Conservation (phyloP, 2,329 filamentous ascomycete species). For the Taxawa tesnikishii region DNA sequence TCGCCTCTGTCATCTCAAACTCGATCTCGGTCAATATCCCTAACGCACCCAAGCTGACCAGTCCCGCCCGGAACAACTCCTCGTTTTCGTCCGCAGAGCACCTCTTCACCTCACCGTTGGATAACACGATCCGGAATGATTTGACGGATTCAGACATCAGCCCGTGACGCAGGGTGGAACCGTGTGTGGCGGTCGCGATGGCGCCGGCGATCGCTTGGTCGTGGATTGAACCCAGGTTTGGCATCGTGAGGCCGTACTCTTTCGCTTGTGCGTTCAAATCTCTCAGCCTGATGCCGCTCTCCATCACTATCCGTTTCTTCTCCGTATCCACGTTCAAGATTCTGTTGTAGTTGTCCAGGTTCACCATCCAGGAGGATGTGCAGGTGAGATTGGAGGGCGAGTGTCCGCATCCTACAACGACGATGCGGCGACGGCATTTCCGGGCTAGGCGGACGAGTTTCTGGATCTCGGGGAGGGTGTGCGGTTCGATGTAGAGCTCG, state of each 20-base stretch:
- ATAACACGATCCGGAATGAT: constrained; percentile 66
- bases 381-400: constrained; percentile 87
- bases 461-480: constrained; percentile 67
- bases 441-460: constrained; percentile 72
- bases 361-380: constrained; percentile 88
- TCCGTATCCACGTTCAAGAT: constrained; percentile 58
- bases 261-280: constrained; percentile 64
- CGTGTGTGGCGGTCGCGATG: constrained; percentile 87
- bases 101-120: constrained; percentile 59
- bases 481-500: constrained; percentile 81
- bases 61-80: constrained; percentile 76
- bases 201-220: constrained; percentile 86
- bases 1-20: constrained; percentile 66
- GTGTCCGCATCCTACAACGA: constrained; percentile 81
- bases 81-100: constrained; percentile 58
- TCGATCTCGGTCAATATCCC: constrained; percentile 87
- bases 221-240: constrained; percentile 89
- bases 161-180: constrained; percentile 73
- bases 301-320: constrained; percentile 57
- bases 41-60: constrained; percentile 77
- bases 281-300: constrained; percentile 79
- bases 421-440: constrained; percentile 66
- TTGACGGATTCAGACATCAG: constrained; percentile 69
- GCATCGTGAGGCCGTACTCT: constrained; percentile 66
- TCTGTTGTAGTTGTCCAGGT: constrained; percentile 70